Percentiles rank a stretch among this genome's conserved stretches.
These are phyloP conservation scores for Neurospora sp. DNA, from an alignment of 495 filamentous ascomycete genomes.

Conservation along the genomic window DNA sequence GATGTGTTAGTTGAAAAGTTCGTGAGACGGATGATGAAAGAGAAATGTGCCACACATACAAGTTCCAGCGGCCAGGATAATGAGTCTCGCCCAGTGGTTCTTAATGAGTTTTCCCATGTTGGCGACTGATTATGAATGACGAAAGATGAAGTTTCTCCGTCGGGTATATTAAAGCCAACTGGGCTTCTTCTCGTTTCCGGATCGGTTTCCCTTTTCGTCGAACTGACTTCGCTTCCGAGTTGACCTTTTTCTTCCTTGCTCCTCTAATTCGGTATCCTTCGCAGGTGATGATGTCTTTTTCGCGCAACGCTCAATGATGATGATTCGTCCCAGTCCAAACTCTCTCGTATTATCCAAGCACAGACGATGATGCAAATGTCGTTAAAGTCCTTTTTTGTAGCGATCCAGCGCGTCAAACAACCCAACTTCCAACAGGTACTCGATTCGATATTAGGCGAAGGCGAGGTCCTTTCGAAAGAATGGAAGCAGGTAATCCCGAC, in stretches of 20 bases:
- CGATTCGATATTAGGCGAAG: neutral
- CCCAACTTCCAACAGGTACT: neutral
- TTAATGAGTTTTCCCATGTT: constrained; percentile 96
- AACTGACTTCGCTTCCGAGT: neutral
- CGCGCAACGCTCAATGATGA: neutral
- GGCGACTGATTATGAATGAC: constrained; percentile 8
- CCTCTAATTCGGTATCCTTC: neutral
- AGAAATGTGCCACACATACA: constrained; percentile 49
- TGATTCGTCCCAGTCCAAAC: neutral
- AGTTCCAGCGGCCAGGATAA: constrained; percentile 71
- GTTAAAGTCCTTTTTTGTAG: neutral
- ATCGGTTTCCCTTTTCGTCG: neutral
- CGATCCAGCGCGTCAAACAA: neutral
- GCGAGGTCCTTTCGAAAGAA: constrained; percentile 13
- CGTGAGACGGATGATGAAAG: neutral
- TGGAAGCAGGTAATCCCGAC: constrained; percentile 38
- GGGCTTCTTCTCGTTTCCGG: neutral
- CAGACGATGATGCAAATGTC: neutral
- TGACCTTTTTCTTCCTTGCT: neutral
- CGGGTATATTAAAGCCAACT: neutral
- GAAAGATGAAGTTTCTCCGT: constrained; percentile 2
- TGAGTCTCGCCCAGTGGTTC: constrained; percentile 95
- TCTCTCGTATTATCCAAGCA: neutral
- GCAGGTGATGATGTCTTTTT: neutral
- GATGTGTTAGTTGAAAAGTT: constrained; percentile 7